Conservation (phyloP, 345 rosid species). For the Gossypium sturtianum region DNA sequence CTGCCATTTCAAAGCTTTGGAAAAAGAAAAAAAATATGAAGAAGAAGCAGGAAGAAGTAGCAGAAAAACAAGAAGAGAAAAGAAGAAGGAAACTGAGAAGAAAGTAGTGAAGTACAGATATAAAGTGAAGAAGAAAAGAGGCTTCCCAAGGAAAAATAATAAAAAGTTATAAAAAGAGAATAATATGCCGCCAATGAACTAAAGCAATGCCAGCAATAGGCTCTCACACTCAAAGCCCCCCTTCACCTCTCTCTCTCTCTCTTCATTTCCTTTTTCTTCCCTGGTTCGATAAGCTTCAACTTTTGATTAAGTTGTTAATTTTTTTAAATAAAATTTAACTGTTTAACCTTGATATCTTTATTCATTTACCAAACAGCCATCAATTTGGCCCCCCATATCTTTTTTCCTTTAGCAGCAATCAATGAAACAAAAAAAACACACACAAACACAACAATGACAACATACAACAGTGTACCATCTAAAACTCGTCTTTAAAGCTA, state of each 20-base stretch:
- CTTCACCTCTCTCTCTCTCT: slow-evolving; percentile 8
- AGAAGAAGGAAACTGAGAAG: slow-evolving; percentile 2
- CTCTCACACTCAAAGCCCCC: slow-evolving; percentile 2
- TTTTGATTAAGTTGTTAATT: background rate
- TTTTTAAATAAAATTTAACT: background rate
- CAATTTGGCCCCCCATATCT: background rate
- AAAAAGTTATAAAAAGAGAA: slow-evolving; percentile 9
- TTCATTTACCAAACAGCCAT: slow-evolving; percentile 15
- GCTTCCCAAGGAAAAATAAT: slow-evolving; percentile 3
- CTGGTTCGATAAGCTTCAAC: background rate
- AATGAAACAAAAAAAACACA: background rate
- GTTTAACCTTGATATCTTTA: slow-evolving; percentile 13
- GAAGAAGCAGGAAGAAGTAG: slow-evolving; percentile 5
- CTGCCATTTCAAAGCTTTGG: slow-evolving; percentile 41
- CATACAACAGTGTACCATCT: background rate
- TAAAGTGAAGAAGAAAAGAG: slow-evolving; percentile 39
- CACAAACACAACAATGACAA: too few relatives aligned
- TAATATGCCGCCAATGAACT: slow-evolving; percentile 23
- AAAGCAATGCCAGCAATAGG: slow-evolving; percentile 26
- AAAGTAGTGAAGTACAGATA: slow-evolving; percentile 32
- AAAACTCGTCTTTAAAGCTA: background rate
- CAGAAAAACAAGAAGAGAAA: slow-evolving; percentile 8
- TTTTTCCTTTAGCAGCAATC: background rate
- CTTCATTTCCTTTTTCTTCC: background rate
- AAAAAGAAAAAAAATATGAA: slow-evolving; percentile 1